These are phyloP conservation scores for Botryosphaeria agaves DNA, from an alignment of 2,329 filamentous ascomycete species.

Conservation along the genomic window DNA sequence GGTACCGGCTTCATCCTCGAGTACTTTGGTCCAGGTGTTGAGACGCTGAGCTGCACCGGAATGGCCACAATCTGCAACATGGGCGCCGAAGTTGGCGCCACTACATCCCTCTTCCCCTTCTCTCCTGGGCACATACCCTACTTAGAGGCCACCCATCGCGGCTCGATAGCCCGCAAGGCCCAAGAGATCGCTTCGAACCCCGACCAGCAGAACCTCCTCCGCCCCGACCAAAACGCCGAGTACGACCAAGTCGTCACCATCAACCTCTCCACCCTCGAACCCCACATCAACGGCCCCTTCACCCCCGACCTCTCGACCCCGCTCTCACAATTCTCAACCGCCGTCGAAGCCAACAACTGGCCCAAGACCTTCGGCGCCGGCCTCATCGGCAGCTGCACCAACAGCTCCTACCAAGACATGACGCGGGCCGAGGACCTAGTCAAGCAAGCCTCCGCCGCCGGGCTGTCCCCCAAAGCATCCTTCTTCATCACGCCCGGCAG, in stretches of 20 bases:
- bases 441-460: conserved; percentile 77
- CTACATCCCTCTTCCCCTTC: conserved; percentile 89
- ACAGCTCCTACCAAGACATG: conserved; percentile 99
- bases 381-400: conserved; percentile 94
- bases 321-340: conserved; percentile 73
- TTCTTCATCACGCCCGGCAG: conserved; percentile 96
- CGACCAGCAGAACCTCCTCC: conserved; percentile 46
- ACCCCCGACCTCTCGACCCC: conserved; percentile 92
- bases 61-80: conserved; percentile 90
- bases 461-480: conserved; percentile 71
- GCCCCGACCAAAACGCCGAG: conserved; percentile 62
- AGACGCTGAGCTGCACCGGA: conserved; percentile 77
- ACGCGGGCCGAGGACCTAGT: conserved; percentile 84
- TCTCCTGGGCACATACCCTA: conserved; percentile 72
- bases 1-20: conserved; percentile 92
- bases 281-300: conserved; percentile 92
- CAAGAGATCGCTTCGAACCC: conserved; percentile 40
- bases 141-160: conserved; percentile 65
- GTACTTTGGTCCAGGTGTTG: conserved; percentile 79
- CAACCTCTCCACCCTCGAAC: conserved; percentile 76
- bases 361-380: conserved; percentile 81
- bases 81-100: conserved; percentile 87
- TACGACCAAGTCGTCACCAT: conserved; percentile 90
- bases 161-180: conserved; percentile 50
- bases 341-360: conserved; percentile 74